A percentile compares a stretch with the other conserved stretches of the same genome.
These are phyloP conservation scores for Oxyria digyna DNA, from an alignment of 148 eudicot genomes.

Conservation along the genomic window DNA sequence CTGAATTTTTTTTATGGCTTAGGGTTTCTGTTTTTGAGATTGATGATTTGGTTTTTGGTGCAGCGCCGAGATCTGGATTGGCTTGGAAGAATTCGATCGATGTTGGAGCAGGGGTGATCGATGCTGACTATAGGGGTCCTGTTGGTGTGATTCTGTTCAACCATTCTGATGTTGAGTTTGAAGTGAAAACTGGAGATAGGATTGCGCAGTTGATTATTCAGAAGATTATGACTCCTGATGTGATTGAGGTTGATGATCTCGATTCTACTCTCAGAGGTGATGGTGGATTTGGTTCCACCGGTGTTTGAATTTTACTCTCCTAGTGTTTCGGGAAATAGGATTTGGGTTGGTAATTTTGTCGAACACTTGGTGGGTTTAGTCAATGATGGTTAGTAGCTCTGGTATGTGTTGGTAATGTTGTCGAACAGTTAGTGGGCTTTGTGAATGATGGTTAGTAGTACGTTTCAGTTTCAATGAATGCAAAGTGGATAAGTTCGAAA, in stretches of 20 bases:
- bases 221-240: constrained; percentile 71
- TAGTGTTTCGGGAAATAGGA: background rate
- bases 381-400: background rate
- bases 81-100: constrained; percentile 90
- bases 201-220: constrained; percentile 77
- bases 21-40: background rate
- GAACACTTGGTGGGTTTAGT: background rate
- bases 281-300: constrained; percentile 81
- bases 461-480: background rate
- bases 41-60: background rate
- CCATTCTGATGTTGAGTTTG: constrained; percentile 14
- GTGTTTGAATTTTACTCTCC: constrained; percentile 14
- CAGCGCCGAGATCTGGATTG: constrained; percentile 88
- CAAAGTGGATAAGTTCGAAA: background rate
- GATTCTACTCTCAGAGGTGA: constrained; percentile 65
- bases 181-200: constrained; percentile 46
- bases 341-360: background rate
- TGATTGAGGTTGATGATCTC: constrained; percentile 62
- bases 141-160: constrained; percentile 16
- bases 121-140: constrained; percentile 15
- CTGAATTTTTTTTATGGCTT: background rate
- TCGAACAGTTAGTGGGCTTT: too few species aligned
- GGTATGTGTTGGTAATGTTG: too few species aligned
- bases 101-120: constrained; percentile 53
- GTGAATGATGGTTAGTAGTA: background rate